Evolutionary conservation across 441 rosid genomes (phyloP).

Genomic region (Croton laevigatus): DNA sequence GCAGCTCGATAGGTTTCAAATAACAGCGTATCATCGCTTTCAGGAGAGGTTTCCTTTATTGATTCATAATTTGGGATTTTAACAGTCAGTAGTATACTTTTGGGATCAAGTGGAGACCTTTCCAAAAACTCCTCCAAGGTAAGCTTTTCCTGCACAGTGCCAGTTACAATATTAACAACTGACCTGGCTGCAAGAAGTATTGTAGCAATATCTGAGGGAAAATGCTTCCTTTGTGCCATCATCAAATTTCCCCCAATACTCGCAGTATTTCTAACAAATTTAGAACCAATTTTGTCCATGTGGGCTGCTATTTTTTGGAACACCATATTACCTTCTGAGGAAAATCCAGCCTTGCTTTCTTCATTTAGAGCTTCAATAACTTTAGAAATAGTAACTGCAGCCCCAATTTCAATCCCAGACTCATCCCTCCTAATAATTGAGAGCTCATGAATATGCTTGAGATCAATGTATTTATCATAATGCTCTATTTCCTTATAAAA

Average conservation of each 20-base stretch:
- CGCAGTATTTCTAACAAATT: slow-evolving; percentile 59
- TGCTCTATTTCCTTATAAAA: slow-evolving; percentile 49
- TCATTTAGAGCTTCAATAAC: slow-evolving; percentile 51
- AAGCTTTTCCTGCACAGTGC: slow-evolving; percentile 32
- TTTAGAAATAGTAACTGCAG: slow-evolving; percentile 63
- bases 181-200: slow-evolving; percentile 61
- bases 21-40: slow-evolving; percentile 26
- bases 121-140: slow-evolving; percentile 62
- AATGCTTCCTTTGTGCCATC: slow-evolving; percentile 67
- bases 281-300: slow-evolving; percentile 67
- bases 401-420: slow-evolving; percentile 65
- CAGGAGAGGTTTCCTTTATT: slow-evolving; percentile 24
- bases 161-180: slow-evolving; percentile 36
- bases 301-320: slow-evolving; percentile 55
- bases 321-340: slow-evolving; percentile 26
- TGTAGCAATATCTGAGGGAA: slow-evolving; percentile 79
- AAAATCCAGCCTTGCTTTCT: slow-evolving; percentile 20
- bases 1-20: slow-evolving; percentile 80
- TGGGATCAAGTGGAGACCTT: slow-evolving; percentile 48
- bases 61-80: slow-evolving; percentile 44
- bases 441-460: slow-evolving; percentile 56
- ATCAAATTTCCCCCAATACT: slow-evolving; percentile 77
- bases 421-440: slow-evolving; percentile 35
- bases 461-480: slow-evolving; percentile 48
- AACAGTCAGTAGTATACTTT: slow-evolving; percentile 46